phyloP scores from a whole-genome alignment of 2,329 filamentous ascomycete species.

The Aspergillus pseudoviridinutans region DNA sequence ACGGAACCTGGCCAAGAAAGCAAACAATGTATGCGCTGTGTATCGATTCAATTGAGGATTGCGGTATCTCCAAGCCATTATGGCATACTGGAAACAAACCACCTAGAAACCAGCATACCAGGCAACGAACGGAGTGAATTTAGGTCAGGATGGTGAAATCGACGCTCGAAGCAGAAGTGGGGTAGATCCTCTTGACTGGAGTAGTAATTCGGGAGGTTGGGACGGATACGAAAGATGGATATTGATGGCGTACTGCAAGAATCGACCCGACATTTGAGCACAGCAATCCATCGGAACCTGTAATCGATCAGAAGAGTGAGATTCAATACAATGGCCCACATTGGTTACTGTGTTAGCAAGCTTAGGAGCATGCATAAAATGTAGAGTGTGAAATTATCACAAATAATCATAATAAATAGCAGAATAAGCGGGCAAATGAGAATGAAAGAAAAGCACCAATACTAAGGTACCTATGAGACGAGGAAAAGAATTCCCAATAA shows the following conservation, averaged over 20 bases:
- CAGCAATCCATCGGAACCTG: background rate
- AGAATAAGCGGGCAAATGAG: background rate
- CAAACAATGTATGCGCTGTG: constrained; percentile 5
- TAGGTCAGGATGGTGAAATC: constrained; percentile 18
- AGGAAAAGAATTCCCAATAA: background rate
- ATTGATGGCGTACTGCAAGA: background rate
- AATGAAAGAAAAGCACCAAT: background rate
- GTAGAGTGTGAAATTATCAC: background rate
- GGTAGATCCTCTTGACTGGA: constrained; percentile 17
- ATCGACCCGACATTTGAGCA: background rate
- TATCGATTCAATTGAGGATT: constrained; percentile 22
- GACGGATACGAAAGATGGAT: constrained; percentile 6
- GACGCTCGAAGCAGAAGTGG: constrained; percentile 14
- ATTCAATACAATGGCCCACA: background rate
- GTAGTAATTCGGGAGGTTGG: constrained; percentile 21
- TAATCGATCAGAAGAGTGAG: background rate
- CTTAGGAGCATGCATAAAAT: background rate
- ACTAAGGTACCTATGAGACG: background rate
- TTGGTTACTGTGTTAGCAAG: background rate
- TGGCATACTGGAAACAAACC: constrained; percentile 18
- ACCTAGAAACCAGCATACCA: background rate
- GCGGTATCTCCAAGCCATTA: constrained; percentile 10
- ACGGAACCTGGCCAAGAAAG: background rate
- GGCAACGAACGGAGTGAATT: background rate
- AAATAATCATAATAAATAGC: background rate